Base-by-base conservation (phyloP, 345 rosid genomes). In the Draba incana region DNA sequence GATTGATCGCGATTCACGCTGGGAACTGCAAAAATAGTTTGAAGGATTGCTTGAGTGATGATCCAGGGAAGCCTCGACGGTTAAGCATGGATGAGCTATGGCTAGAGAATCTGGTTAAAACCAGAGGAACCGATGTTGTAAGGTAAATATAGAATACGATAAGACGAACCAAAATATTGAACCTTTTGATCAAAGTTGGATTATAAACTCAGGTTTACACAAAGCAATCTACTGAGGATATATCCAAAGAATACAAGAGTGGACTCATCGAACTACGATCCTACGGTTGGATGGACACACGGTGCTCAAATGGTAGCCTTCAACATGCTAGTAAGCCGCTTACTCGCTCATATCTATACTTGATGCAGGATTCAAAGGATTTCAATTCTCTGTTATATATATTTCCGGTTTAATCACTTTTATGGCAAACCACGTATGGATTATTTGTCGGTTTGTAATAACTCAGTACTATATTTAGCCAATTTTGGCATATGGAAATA, bases 271-370 rank as follows among this genome's bases (percentile, higher is more conserved):
- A 92, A 92, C 64, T 92, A 85, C 75, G 79, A 86, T 63, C 96
- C 98, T 5, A 75, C 78, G 8, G 63, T 85, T 9, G 97, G 97
- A 27, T 93, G 97, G 97, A 84, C 75, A 68, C 89, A 87, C 66
- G 98, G 96, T 75, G 97, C 98, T 78, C 98, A 93, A 78, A 86
- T 93, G 98, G 94, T 90, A 57, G 98, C 98, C 42, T 93, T 90
- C 44, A 93, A 93, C 62, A 90, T 93, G 97, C 98, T 90, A 88
- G 97, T 93, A 68, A 72, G 75, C 58, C 41, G 31, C 10, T 35
- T 8, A 35, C 15, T 33, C 2, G 8, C 37, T 33, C 10, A 14
- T 44, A n/a, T 13, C 2, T 45, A 13, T 44, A 44, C n/a, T 20
- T 20, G 20, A 20, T 20, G 20, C 20, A 20, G 20, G 20, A 20